Evolutionary conservation across 1,284 basidiomycete species (phyloP).

Genomic region (Cryptococcus sp.): DNA sequence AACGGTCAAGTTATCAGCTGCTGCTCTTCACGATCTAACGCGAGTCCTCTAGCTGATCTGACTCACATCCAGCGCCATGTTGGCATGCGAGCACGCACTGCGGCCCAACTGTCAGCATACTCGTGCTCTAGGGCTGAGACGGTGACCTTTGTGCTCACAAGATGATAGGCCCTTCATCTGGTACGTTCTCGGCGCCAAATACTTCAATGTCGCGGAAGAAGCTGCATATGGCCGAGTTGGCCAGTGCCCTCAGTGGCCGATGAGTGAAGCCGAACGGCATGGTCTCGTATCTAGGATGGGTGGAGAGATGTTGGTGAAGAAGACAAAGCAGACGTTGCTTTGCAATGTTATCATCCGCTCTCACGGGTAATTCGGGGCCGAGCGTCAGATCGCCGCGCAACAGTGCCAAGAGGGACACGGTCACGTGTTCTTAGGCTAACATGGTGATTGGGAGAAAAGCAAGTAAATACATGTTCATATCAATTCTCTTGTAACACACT

Average conservation of each 20-base stretch:
- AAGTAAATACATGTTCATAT: too few species aligned
- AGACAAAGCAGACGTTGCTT: neutral
- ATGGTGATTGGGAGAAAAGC: too few species aligned
- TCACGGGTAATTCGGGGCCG: too few species aligned
- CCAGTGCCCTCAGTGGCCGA: conserved; percentile 66
- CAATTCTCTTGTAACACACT: too few species aligned
- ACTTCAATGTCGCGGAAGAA: conserved; percentile 86
- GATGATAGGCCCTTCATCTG: conserved; percentile 77
- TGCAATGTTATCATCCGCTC: neutral
- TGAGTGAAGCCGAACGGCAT: conserved; percentile 61
- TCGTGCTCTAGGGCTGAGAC: neutral
- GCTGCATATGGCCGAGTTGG: conserved; percentile 70
- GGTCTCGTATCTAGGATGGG: neutral
- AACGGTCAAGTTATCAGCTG: neutral
- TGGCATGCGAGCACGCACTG: conserved; percentile 83
- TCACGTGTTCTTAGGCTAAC: too few species aligned
- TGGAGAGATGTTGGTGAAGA: neutral
- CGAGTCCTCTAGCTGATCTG: neutral
- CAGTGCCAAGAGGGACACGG: too few species aligned
- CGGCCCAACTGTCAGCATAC: conserved; percentile 2
- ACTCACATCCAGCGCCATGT: conserved; percentile 91
- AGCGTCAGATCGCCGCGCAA: too few species aligned
- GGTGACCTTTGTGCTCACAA: conserved; percentile 61
- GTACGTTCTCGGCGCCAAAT: conserved; percentile 81
- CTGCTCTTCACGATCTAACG: neutral